Conservation (phyloP, 345 rosid genomes). For the Cardamine chenopodiifolia region DNA sequence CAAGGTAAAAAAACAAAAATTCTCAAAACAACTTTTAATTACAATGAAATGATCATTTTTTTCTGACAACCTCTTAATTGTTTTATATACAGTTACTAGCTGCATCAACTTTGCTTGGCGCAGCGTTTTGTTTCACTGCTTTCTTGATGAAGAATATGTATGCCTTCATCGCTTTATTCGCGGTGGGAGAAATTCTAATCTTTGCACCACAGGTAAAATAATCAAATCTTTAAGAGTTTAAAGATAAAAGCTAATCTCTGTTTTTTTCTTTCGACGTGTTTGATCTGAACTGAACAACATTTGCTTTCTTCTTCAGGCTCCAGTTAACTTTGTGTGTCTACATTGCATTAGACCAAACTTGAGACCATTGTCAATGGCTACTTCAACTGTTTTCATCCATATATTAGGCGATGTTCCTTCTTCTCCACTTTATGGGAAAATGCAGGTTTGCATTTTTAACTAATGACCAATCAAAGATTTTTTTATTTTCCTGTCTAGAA, state of each 20-base stretch:
- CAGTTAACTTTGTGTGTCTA: constrained; percentile 90
- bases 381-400: constrained; percentile 89
- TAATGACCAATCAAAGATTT: neutral
- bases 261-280: neutral
- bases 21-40: neutral
- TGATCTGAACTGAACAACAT: neutral
- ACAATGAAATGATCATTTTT: neutral
- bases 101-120: constrained; percentile 75
- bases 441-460: constrained; percentile 57
- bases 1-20: constrained; percentile 52
- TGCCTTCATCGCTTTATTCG: constrained; percentile 70
- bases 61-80: constrained; percentile 6
- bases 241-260: neutral
- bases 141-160: constrained; percentile 78
- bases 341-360: constrained; percentile 89
- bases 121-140: constrained; percentile 75
- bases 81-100: constrained; percentile 74
- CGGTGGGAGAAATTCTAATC: constrained; percentile 84
- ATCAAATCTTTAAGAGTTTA: neutral
- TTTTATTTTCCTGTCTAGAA: neutral
- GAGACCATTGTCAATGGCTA: constrained; percentile 95
- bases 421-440: constrained; percentile 90
- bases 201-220: constrained; percentile 90
- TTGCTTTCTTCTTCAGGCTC: constrained; percentile 57
- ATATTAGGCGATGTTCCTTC: constrained; percentile 98